Conservation (phyloP, 2,329 filamentous ascomycete genomes). For the Talaromyces sp. region DNA sequence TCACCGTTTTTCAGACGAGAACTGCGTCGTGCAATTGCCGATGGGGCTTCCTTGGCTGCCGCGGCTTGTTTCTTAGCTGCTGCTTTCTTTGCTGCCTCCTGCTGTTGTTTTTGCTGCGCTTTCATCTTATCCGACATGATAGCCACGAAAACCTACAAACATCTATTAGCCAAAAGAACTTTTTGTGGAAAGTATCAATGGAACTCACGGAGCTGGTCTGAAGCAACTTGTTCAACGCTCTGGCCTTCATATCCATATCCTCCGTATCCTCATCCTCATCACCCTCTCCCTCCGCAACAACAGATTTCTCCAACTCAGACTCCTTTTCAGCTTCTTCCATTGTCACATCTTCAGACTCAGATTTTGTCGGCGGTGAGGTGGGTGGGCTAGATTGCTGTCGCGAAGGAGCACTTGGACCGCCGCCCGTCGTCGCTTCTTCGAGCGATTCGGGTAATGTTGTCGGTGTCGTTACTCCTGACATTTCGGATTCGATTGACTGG, state of each 20-base stretch:
- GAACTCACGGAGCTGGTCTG: conserved; percentile 46
- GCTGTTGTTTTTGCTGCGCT: conserved; percentile 43
- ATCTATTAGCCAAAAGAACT: conserved; percentile 4
- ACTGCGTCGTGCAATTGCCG: conserved; percentile 27
- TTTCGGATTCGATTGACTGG: conserved; percentile 18
- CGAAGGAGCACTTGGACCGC: conserved; percentile 28
- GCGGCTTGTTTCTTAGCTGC: conserved; percentile 35
- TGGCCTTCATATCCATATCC: conserved; percentile 46
- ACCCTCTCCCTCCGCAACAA: not conserved
- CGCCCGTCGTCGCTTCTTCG: conserved; percentile 25
- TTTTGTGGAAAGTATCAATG: not conserved
- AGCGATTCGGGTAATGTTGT: conserved; percentile 22
- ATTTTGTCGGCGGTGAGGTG: conserved; percentile 30
- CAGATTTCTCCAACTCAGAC: not conserved
- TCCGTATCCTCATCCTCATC: conserved; percentile 28
- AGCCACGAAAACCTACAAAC: conserved; percentile 45
- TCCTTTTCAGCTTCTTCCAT: conserved; percentile 9
- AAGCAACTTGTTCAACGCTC: conserved; percentile 46
- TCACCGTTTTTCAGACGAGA: conserved; percentile 32
- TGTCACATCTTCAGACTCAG: conserved; percentile 10
- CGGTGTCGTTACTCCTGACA: conserved; percentile 31
- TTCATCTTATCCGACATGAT: conserved; percentile 54
- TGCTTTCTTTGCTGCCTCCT: conserved; percentile 42
- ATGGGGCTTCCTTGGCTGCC: conserved; percentile 29
- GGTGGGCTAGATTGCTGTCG: conserved; percentile 31